Evolutionary conservation across 495 filamentous ascomycete species (phyloP).

Genomic region (Hamigera avellanea): DNA sequence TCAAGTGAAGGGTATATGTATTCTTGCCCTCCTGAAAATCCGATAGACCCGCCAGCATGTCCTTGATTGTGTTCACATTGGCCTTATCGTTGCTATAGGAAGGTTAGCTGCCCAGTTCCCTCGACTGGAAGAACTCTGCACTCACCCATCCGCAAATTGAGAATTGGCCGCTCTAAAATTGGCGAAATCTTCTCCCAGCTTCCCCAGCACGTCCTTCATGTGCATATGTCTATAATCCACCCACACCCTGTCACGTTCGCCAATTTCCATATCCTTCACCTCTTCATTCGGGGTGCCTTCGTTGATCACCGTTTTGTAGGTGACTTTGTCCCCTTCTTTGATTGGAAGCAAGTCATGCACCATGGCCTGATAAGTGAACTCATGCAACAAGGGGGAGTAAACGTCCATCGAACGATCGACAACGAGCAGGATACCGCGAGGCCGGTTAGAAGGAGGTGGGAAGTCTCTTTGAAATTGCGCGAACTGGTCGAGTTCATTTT

Average conservation of each 20-base stretch:
- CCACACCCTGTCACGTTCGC: constrained; percentile 87
- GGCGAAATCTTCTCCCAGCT: constrained; percentile 82
- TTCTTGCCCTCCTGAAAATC: constrained; percentile 94
- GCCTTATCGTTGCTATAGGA: constrained; percentile 40
- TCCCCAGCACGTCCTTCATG: constrained; percentile 96
- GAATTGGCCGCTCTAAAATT: constrained; percentile 85
- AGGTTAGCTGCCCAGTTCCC: constrained; percentile 2
- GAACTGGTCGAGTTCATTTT: constrained; percentile 79
- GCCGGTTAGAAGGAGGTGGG: constrained; percentile 67
- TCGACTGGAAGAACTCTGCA: not conserved
- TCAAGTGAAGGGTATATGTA: constrained; percentile 86
- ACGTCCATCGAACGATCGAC: constrained; percentile 90
- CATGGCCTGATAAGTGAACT: constrained; percentile 99
- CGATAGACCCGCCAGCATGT: constrained; percentile 90
- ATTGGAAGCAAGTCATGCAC: constrained; percentile 84
- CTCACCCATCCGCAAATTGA: constrained; percentile 71
- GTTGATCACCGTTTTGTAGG: constrained; percentile 68
- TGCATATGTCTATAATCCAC: constrained; percentile 84
- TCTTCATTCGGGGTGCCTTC: constrained; percentile 54
- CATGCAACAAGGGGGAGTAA: constrained; percentile 75
- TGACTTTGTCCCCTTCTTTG: constrained; percentile 76
- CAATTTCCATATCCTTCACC: constrained; percentile 80
- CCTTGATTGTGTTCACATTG: constrained; percentile 83
- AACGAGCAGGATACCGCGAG: constrained; percentile 73
- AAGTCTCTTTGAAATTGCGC: constrained; percentile 72